These are phyloP conservation scores for Aspergillus alliaceus DNA, from an alignment of 2,329 filamentous ascomycete genomes.

Conservation along the genomic window DNA sequence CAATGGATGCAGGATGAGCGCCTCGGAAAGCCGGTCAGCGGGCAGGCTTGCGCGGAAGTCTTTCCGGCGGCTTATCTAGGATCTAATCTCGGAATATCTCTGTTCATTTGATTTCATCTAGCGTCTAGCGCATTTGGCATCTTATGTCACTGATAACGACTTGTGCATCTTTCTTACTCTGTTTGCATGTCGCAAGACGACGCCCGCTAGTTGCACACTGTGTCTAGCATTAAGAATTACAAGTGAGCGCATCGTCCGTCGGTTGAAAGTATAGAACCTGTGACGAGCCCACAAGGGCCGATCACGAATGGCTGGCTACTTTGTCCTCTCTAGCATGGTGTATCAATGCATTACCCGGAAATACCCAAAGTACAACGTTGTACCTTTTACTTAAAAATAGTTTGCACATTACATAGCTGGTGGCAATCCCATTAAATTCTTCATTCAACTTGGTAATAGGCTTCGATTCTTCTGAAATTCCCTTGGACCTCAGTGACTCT, in stretches of 20 bases:
- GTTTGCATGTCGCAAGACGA: constrained; percentile 27
- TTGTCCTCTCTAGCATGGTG: constrained; percentile 5
- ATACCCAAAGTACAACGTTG: constrained; percentile 2
- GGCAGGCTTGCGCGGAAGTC: constrained; percentile 35
- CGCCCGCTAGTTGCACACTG: constrained; percentile 12
- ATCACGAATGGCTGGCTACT: constrained; percentile 19
- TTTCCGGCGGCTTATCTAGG: constrained; percentile 21
- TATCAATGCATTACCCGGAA: neutral
- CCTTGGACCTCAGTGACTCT: neutral
- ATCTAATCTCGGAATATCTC: constrained; percentile 22
- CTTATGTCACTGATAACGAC: constrained; percentile 23
- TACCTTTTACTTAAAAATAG: neutral
- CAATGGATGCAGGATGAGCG: constrained; percentile 19
- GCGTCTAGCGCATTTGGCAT: constrained; percentile 35
- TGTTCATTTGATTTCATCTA: constrained; percentile 33
- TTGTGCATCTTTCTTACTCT: constrained; percentile 25
- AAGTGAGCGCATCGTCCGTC: constrained; percentile 13
- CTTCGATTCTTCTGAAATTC: neutral
- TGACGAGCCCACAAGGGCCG: constrained; percentile 16
- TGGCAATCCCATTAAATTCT: neutral
- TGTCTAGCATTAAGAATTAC: constrained; percentile 17
- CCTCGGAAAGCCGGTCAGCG: constrained; percentile 25
- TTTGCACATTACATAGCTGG: neutral
- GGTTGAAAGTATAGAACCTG: constrained; percentile 7
- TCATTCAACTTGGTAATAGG: neutral